Evolutionary conservation across 768 basidiomycete species (phyloP).

Genomic region (Chlorophyllum brunneum): DNA sequence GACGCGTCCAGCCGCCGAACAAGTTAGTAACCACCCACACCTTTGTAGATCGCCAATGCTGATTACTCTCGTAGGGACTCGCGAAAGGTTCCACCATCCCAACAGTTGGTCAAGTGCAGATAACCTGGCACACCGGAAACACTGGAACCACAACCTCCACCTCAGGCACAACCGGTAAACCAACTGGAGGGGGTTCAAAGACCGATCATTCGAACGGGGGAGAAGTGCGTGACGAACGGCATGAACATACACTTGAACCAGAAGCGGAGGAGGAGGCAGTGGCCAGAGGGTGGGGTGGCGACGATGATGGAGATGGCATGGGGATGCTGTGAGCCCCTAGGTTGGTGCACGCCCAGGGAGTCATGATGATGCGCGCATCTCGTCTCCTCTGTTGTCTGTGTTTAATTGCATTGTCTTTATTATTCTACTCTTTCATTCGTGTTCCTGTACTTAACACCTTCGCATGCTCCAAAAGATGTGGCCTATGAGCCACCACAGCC

Average conservation of each 20-base stretch:
- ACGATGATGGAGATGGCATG: constrained; percentile 71
- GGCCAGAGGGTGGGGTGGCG: constrained; percentile 72
- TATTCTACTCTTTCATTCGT: not conserved
- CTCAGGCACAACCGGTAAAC: constrained; percentile 13
- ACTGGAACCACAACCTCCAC: constrained; percentile 18
- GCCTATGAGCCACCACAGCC: not conserved
- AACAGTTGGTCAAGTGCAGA: constrained; percentile 57
- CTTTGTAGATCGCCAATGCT: constrained; percentile 5
- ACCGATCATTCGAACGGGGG: not conserved
- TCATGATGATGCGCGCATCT: too few species aligned
- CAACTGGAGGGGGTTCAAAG: constrained; percentile 10
- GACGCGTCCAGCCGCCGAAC: constrained; percentile 71
- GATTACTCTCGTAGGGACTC: constrained; percentile 46
- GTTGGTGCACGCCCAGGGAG: too few species aligned
- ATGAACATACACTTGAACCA: constrained; percentile 29
- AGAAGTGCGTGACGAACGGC: constrained; percentile 20
- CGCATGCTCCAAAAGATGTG: not conserved
- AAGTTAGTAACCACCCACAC: constrained; percentile 36
- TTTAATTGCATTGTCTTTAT: not conserved
- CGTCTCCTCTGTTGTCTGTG: not conserved
- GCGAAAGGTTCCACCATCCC: constrained; percentile 70
- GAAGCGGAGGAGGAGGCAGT: constrained; percentile 56
- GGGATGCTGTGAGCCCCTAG: constrained; percentile 50
- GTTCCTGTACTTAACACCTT: not conserved
- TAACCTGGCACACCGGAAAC: constrained; percentile 59